Evolutionary conservation across 306 rosid species (phyloP).

Genomic region (Fragaria iinumae): DNA sequence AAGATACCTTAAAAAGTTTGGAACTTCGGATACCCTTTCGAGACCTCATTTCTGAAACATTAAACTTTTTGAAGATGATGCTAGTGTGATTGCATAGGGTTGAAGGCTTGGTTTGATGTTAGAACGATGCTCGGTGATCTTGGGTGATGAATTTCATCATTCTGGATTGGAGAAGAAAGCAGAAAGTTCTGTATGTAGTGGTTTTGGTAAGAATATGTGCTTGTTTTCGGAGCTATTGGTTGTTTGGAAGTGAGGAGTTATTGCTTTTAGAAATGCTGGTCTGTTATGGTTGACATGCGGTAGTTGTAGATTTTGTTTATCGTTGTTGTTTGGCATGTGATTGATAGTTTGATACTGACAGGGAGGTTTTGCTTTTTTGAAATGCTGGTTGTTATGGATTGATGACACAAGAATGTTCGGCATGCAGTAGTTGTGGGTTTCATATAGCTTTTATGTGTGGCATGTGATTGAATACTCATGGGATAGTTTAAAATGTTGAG

Average conservation of each 20-base stretch:
- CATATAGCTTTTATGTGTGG: not conserved
- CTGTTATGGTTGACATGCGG: not conserved
- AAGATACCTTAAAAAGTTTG: too few species aligned
- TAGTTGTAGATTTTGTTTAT: not conserved
- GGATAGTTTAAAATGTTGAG: not conserved
- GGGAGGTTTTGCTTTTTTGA: not conserved
- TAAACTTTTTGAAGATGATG: too few species aligned
- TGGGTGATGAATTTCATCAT: constrained; percentile 35
- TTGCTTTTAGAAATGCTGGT: not conserved
- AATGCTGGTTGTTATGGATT: not conserved
- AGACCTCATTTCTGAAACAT: too few species aligned
- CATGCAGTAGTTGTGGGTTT: not conserved
- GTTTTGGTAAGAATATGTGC: constrained; percentile 50
- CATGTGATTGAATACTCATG: not conserved
- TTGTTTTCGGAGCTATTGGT: not conserved
- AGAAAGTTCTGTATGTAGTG: constrained; percentile 69
- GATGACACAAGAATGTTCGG: not conserved
- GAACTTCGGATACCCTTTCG: too few species aligned
- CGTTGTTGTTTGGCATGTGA: too few species aligned
- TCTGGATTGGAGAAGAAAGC: constrained; percentile 53
- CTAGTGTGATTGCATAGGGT: too few species aligned
- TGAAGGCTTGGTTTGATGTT: too few species aligned
- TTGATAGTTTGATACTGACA: not conserved
- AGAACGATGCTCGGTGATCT: constrained; percentile 26
- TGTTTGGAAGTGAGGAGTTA: not conserved